These are phyloP conservation scores for Leishmania martiniquensis DNA, from an alignment of 208 protist genomes.

Conservation along the genomic window DNA sequence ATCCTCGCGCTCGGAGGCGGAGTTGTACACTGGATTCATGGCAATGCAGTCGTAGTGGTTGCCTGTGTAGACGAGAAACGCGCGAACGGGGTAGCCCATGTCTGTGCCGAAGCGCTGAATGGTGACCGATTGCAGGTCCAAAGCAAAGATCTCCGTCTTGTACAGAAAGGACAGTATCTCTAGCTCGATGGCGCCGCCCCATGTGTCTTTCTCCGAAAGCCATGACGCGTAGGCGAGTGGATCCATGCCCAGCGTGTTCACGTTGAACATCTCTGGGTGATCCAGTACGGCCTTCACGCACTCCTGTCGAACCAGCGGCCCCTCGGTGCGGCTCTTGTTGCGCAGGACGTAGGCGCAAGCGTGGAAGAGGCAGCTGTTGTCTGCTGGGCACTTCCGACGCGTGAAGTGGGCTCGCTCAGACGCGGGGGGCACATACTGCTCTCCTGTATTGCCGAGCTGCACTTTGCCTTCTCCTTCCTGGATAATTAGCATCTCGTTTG, in stretches of 20 bases:
- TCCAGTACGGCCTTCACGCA: conserved; percentile 75
- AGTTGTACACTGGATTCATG: conserved; percentile 82
- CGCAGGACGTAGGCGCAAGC: conserved; percentile 91
- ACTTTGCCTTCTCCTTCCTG: conserved; percentile 82
- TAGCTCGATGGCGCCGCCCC: conserved; percentile 95
- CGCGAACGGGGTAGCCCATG: conserved; percentile 75
- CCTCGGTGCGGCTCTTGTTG: conserved; percentile 78
- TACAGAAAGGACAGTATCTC: conserved; percentile 83
- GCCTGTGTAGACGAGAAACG: conserved; percentile 94
- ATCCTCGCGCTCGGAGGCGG: conserved; percentile 67
- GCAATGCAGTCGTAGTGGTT: conserved; percentile 95
- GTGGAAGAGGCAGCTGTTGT: conserved; percentile 97
- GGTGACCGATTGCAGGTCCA: conserved; percentile 84
- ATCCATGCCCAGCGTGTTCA: conserved; percentile 67
- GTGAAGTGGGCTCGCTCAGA: conserved; percentile 81
- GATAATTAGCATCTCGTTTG: conserved; percentile 76
- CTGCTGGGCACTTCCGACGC: conserved; percentile 86
- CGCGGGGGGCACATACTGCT: conserved; percentile 82
- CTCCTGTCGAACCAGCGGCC: conserved; percentile 71
- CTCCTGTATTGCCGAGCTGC: conserved; percentile 47
- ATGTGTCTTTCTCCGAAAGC: conserved; percentile 72
- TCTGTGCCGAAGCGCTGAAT: conserved; percentile 86
- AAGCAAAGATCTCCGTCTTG: conserved; percentile 89
- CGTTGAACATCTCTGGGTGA: conserved; percentile 81
- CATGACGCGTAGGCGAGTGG: conserved; percentile 72